These are phyloP conservation scores for Breynia disticha DNA, from an alignment of 441 rosid genomes.

Conservation along the genomic window DNA sequence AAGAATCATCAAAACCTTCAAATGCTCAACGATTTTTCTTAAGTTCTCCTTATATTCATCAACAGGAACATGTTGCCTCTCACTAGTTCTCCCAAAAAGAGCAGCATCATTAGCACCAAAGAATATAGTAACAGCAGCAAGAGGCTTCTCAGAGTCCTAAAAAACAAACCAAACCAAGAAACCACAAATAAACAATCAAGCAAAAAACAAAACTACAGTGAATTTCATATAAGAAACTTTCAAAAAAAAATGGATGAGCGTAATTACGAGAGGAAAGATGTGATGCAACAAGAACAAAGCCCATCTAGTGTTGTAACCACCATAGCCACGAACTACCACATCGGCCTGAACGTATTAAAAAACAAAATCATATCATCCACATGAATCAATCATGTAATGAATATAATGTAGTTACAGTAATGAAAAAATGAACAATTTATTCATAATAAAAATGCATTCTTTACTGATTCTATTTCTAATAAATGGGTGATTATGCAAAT, in stretches of 20 bases:
- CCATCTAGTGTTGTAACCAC: conserved; percentile 93
- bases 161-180: neutral
- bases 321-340: conserved; percentile 79
- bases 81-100: conserved; percentile 54
- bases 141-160: conserved; percentile 44
- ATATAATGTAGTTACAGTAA: too few species aligned
- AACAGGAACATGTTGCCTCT: conserved; percentile 71
- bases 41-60: conserved; percentile 70
- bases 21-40: conserved; percentile 51
- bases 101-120: conserved; percentile 97
- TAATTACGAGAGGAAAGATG: conserved; percentile 62
- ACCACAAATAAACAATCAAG: neutral
- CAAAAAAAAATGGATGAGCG: conserved; percentile 2
- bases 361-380: neutral
- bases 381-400: neutral
- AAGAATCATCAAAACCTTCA: conserved; percentile 40
- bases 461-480: too few species aligned
- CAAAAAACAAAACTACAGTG: neutral
- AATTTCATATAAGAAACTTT: neutral
- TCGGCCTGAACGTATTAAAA: conserved; percentile 37
- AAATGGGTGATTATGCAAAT: too few species aligned
- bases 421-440: too few species aligned
- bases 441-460: too few species aligned
- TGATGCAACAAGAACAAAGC: conserved; percentile 77
- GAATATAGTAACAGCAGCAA: conserved; percentile 66